Evolutionary conservation across 768 basidiomycete species (phyloP), one percentile per base, ranked within the genome.

Genomic region (Collybiopsis confluens): DNA sequence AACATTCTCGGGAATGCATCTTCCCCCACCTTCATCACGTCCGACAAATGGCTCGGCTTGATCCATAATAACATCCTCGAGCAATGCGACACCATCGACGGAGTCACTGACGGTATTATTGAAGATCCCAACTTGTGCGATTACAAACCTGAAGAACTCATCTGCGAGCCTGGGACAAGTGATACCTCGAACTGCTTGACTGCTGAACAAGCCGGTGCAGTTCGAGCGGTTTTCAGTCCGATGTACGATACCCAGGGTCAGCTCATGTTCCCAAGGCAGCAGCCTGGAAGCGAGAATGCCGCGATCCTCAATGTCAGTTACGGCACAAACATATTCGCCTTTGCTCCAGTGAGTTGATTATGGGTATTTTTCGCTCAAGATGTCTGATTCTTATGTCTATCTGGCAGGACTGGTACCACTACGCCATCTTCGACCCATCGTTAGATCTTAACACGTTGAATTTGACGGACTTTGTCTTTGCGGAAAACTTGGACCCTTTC

Each of bases 61-160:
- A 54, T 66, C 18, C 54, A 59, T 16, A 35, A 56, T 23, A 63
- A 64, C 45, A 56, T 60, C 16, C 49, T 66, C 35, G 56, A 50
- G 24, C 63, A 64, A n/a, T 45, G 45, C 26, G 45, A 45, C 26
- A 16, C 15, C 18, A 21, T 45, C 26, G 45, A 45, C 24, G 63
- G 64, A 5, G 45, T 62, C 16, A 38, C 36, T 13, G 64, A 64
- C 54, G 61, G 61, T 23, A 56, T 65, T 28, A 53, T 64, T 16
- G 45, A 52, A 16, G 62, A 65, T 45, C 64, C 64, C 5, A 52
- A 59, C 20, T 43, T 51, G 9, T 65, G 64, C 51, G 49, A 59
- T 30, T 65, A 64, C 40, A 42, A 48, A 1, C 56, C 60, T 2
- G 58, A 61, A 7, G 20, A 50, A 23, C 33, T 65, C 13, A 44